Base-by-base conservation (phyloP, 805 yeast species). In the Candida ascalaphidarum region DNA sequence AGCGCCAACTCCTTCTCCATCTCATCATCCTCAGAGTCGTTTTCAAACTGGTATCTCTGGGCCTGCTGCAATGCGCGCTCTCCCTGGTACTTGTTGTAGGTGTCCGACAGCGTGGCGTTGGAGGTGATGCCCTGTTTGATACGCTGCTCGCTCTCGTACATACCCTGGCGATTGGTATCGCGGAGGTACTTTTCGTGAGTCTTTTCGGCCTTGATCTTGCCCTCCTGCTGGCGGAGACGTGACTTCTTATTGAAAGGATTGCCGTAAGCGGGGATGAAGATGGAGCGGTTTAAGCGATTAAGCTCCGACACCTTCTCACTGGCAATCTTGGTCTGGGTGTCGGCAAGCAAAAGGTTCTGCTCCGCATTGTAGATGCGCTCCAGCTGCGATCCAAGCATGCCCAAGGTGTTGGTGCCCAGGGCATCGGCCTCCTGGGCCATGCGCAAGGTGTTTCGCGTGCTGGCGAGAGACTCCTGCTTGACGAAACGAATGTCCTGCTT, bases 321-420 rank as follows among this genome's bases (percentile, higher is more conserved):
- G 4, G 94, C 94, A 30, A 82, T 71, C 41, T 76, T 65, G 33
- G 83, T 82, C 50, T 86, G 95, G 3, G 84, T 78, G 33, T 77
- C 81, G 29, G 94, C 84, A 30, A 82, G 58, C 30, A 81, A 73
- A 40, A 89, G 60, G 39, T 78, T 78, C 39, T 74, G 73, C 49
- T 92, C 96, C 13, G 88, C 77, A 44, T 74, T 75, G 51, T 80
- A 82, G 37, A 92, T 62, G 27, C 84, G 67, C 49, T 86, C 96
- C 32, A 92, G 77, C 54, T 92, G 97, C n/a, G 88, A 73, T 15
- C 98, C 98, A 27, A 92, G 67, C 74, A 84, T 74, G 17, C 96
- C 96, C 37, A 89, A 56, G 0, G 96, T 81, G 49, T 89, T 88
- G 12, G 62, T 52, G 11, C 59, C 68, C 10, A 61, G 51, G 4